Evolutionary conservation across 192 early-diverging fungal species (phyloP), one percentile per base, ranked within the genome.

Genomic region (Dissophora globulifera): DNA sequence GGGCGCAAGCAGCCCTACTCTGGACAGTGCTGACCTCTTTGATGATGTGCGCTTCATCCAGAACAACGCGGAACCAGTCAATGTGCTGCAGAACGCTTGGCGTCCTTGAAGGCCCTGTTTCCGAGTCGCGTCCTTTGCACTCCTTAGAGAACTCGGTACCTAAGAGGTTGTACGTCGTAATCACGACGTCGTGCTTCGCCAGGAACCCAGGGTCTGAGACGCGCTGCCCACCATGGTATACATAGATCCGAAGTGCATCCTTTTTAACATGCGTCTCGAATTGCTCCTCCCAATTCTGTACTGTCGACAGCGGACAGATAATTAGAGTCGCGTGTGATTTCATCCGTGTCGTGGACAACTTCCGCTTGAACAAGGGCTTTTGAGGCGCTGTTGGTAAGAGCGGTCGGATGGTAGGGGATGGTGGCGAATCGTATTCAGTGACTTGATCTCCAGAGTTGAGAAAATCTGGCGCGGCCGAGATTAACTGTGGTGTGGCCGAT

Each of bases 11-110:
- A 0, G 93, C 94, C 56, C 89, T 88, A 20, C 91, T 85, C 19
- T 93, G 90, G 15, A 83, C 67, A 16, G 92, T 96, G 29, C 79
- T 89, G 10, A 87, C 80, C 63, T 93, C 91, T 57, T 96, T 97
- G 58, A 98, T 97, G 32, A 89, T 86, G 65, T 98, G 96, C 0
- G 96, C 96, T 76, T 98, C 96, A 69, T 98, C 96, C 29, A 98
- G 75, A 15, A 98, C 89, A 20, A 96, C 84, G 29, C 97, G 80
- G 65, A 90, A 89, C 89, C 92, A 99, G 47, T 93, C 82, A 3
- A 96, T 84, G 2, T 83, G 78, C 22, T 87, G 86, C 17, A 96
- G 57, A 1, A 63, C 75, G n/a, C 63, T 67, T 15, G 53, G 67
- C 9, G 27, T 23, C 38, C 48, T 65, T 7, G 76, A 69, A 10